A percentile compares a stretch with the other conserved stretches of the same genome.
Evolutionary conservation across 2,329 filamentous ascomycete genomes (phyloP).

Genomic region (Teratosphaeria zuluensis): DNA sequence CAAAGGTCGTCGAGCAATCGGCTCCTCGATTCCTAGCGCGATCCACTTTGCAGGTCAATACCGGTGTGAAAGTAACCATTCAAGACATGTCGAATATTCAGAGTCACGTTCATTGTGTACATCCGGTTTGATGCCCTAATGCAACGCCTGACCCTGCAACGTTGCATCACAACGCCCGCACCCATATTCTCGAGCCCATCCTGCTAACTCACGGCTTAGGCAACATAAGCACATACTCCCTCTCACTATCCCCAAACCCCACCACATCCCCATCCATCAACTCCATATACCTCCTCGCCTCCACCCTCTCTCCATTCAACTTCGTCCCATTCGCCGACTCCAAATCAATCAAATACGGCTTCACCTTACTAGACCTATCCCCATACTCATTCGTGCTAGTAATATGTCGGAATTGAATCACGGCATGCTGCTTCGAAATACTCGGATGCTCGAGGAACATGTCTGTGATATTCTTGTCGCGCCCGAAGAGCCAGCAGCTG

Average conservation of each 20-base stretch:
- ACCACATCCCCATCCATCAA: slow-evolving; percentile 81
- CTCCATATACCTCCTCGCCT: slow-evolving; percentile 73
- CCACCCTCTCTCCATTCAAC: slow-evolving; percentile 66
- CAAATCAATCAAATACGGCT: slow-evolving; percentile 83
- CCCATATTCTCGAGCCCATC: too few relatives aligned
- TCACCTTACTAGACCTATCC: slow-evolving; percentile 61
- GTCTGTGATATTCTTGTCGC: slow-evolving; percentile 73
- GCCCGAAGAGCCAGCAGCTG: slow-evolving; percentile 84
- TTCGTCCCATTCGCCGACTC: slow-evolving; percentile 86
- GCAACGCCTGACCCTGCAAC: too few relatives aligned
- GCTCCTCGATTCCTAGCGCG: too few relatives aligned
- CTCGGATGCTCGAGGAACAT: slow-evolving; percentile 80
- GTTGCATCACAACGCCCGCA: too few relatives aligned
- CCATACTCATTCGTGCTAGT: slow-evolving; percentile 80
- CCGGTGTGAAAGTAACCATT: too few relatives aligned
- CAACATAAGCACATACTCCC: slow-evolving; percentile 95
- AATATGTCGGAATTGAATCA: slow-evolving; percentile 81
- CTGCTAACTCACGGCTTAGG: slow-evolving; percentile 23
- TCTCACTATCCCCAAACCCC: slow-evolving; percentile 74
- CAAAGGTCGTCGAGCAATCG: too few relatives aligned
- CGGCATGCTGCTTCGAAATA: slow-evolving; percentile 90
- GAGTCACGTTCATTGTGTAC: too few relatives aligned
- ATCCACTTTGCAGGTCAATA: too few relatives aligned
- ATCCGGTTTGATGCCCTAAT: too few relatives aligned
- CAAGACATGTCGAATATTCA: too few relatives aligned